These are phyloP conservation scores for Diaporthe aspalathi DNA, from an alignment of 2,329 filamentous ascomycete genomes.

Conservation along the genomic window DNA sequence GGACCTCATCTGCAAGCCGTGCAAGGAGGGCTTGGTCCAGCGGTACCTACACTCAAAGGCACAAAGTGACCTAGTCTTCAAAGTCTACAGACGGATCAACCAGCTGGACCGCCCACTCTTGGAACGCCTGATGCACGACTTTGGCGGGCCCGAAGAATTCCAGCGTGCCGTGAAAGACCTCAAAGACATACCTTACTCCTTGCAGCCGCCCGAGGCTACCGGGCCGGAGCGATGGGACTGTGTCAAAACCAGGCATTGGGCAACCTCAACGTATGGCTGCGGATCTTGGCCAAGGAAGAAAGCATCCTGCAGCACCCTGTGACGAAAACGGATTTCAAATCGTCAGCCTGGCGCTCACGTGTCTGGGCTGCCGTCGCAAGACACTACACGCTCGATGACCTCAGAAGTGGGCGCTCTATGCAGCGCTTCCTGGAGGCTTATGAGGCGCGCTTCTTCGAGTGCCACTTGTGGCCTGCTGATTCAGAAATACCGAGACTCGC, in stretches of 20 bases:
- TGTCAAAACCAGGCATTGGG: not conserved
- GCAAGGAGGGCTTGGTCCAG: not conserved
- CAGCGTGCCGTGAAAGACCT: not conserved
- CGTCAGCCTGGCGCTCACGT: slow-evolving; percentile 23
- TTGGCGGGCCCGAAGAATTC: slow-evolving; percentile 4
- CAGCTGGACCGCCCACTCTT: not conserved
- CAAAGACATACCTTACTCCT: not conserved
- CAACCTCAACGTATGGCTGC: not conserved
- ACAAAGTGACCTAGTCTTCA: not conserved
- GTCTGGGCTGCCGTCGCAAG: not conserved
- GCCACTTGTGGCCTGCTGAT: not conserved
- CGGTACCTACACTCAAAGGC: slow-evolving; percentile 17
- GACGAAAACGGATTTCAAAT: not conserved
- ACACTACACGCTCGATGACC: not conserved
- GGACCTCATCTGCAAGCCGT: not conserved
- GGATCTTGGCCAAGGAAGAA: slow-evolving; percentile 3
- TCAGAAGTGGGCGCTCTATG: not conserved
- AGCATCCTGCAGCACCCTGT: not conserved
- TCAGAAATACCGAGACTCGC: not conserved
- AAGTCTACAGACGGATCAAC: not conserved
- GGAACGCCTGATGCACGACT: not conserved
- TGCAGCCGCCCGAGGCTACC: not conserved
- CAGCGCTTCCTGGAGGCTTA: slow-evolving; percentile 6
- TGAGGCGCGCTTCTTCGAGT: not conserved
- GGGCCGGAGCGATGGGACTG: slow-evolving; percentile 7